Percentiles rank a stretch among this genome's conserved stretches.
phyloP scores from a whole-genome alignment of 179 eudicot genomes.

The Spergularia azorica region DNA sequence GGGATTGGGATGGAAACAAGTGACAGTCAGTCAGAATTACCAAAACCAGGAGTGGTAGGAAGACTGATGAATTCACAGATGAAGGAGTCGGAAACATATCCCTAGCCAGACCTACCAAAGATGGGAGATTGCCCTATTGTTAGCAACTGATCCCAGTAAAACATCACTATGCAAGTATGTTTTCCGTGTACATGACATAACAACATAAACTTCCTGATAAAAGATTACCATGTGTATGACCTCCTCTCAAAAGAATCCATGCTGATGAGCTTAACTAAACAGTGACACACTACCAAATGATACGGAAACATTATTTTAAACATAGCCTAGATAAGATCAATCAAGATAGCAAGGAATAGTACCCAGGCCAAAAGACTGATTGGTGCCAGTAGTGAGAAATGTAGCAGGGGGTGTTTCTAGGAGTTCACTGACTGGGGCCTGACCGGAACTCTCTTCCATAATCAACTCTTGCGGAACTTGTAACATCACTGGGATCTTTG shows the following conservation, averaged over 20 bases:
- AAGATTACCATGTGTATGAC: background rate
- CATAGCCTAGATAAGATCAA: background rate
- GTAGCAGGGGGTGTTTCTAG: constrained; percentile 38
- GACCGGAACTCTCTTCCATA: constrained; percentile 56
- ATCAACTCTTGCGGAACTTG: constrained; percentile 47
- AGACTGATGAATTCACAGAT: constrained; percentile 40
- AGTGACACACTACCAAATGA: background rate
- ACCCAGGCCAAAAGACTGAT: constrained; percentile 67
- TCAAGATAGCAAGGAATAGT: constrained; percentile 4
- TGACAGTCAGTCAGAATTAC: constrained; percentile 26
- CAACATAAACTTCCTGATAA: background rate
- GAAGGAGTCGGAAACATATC: constrained; percentile 42
- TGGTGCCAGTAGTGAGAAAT: constrained; percentile 62
- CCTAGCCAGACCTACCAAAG: constrained; percentile 48
- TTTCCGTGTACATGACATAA: background rate
- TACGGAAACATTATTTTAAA: background rate
- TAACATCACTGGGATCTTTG: constrained; percentile 59
- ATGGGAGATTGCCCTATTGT: background rate
- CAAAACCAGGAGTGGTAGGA: constrained; percentile 40
- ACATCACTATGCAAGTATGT: background rate
- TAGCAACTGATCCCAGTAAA: background rate
- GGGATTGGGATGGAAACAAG: background rate
- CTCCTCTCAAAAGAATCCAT: background rate
- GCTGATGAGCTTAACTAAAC: no score
- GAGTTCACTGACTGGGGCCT: constrained; percentile 37